Percentiles rank a stretch among this genome's conserved stretches.
Conservation (phyloP, 139 green algal species). For the Coelastrella sp. region DNA sequence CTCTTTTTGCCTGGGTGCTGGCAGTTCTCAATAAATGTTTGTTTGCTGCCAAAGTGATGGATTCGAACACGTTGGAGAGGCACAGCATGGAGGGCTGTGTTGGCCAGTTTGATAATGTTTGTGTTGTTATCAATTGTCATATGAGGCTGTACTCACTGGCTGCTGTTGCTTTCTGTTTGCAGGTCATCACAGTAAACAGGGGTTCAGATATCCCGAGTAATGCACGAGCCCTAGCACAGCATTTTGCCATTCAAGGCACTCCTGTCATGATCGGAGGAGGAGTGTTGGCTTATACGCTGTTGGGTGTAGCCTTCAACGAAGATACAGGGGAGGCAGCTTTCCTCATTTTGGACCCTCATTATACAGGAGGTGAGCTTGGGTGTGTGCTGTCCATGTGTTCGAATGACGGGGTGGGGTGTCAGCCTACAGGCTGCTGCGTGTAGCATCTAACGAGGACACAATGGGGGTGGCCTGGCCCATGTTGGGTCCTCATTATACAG, state of each 20-base stretch:
- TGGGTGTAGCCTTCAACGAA: conserved; percentile 93
- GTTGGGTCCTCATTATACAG: conserved; percentile 97
- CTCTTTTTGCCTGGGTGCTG: too few species aligned
- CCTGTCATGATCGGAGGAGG: conserved; percentile 95
- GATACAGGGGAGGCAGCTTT: conserved; percentile 89
- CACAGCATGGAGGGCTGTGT: too few species aligned
- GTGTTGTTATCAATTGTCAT: neutral
- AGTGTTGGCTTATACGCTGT: conserved; percentile 96
- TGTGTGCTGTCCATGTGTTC: too few species aligned
- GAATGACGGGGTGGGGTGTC: conserved; percentile 89
- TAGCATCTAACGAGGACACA: conserved; percentile 88
- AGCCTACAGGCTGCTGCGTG: conserved; percentile 96
- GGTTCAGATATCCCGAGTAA: conserved; percentile 87
- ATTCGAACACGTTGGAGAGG: too few species aligned
- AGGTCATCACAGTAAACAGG: conserved; percentile 70
- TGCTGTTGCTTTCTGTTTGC: neutral
- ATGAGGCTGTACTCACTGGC: neutral
- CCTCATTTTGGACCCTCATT: conserved; percentile 98
- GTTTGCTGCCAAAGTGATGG: too few species aligned
- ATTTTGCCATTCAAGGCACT: conserved; percentile 88
- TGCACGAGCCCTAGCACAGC: conserved; percentile 84
- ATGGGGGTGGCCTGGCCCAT: conserved; percentile 94
- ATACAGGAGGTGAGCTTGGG: conserved; percentile 75
- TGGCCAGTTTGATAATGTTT: neutral
- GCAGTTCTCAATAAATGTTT: too few species aligned